Percentiles rank a stretch among this genome's conserved stretches.
These are phyloP conservation scores for Exophiala sideris DNA, from an alignment of 2,329 filamentous ascomycete genomes.

Conservation along the genomic window DNA sequence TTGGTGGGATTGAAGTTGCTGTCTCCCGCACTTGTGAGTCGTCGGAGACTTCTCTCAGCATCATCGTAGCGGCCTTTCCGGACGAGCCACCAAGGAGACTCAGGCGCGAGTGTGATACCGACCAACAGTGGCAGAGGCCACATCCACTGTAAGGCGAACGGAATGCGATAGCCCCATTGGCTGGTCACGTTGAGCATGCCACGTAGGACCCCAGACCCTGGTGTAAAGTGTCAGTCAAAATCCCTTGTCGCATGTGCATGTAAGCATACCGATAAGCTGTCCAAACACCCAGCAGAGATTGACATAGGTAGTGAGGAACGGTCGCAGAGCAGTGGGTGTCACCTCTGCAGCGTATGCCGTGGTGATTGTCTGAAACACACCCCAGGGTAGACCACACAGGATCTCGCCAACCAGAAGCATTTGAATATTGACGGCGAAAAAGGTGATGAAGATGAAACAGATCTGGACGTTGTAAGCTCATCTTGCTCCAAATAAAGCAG, in stretches of 20 bases:
- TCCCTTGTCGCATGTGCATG: no score
- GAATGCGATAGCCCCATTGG: constrained; percentile 32
- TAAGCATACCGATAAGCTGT: constrained; percentile 31
- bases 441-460: constrained; percentile 43
- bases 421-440: constrained; percentile 47
- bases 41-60: constrained; percentile 39
- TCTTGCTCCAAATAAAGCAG: not conserved
- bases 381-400: constrained; percentile 40
- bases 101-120: constrained; percentile 31
- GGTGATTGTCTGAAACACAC: constrained; percentile 32
- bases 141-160: constrained; percentile 44
- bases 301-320: constrained; percentile 32
- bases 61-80: constrained; percentile 38
- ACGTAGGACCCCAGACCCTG: constrained; percentile 30
- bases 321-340: constrained; percentile 43
- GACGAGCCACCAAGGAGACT: constrained; percentile 50
- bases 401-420: constrained; percentile 48
- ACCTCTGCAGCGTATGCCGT: constrained; percentile 67
- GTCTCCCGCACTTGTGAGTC: constrained; percentile 39
- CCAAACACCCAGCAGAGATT: constrained; percentile 37
- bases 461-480: constrained; percentile 6
- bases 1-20: constrained; percentile 29
- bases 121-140: constrained; percentile 47
- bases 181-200: constrained; percentile 26
- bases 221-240: no score